Evolutionary conservation across 805 yeast genomes (phyloP).

Genomic region (Candida nitratophila): DNA sequence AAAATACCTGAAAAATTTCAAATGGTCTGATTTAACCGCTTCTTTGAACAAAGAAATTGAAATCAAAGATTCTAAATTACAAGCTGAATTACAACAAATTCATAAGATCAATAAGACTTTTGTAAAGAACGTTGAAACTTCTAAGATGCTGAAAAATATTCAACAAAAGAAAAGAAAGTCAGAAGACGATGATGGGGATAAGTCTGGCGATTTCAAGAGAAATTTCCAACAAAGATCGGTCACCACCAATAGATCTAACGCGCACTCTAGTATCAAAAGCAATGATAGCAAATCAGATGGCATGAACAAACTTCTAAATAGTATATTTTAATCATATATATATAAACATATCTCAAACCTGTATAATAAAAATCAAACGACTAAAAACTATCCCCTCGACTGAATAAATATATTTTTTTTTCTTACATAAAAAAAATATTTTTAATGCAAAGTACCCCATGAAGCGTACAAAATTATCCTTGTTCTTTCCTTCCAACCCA

Average conservation of each 20-base stretch:
- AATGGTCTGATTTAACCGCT: slow-evolving; percentile 91
- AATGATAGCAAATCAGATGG: slow-evolving; percentile 21
- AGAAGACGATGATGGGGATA: slow-evolving; percentile 17
- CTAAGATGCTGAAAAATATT: slow-evolving; percentile 72
- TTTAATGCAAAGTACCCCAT: no score
- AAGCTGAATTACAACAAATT: slow-evolving; percentile 85
- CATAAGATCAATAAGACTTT: slow-evolving; percentile 79
- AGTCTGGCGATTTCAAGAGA: slow-evolving; percentile 36
- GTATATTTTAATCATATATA: slow-evolving; percentile 33
- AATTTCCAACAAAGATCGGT: slow-evolving; percentile 67
- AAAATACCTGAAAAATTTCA: slow-evolving; percentile 84
- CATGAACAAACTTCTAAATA: slow-evolving; percentile 42
- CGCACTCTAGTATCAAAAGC: slow-evolving; percentile 38
- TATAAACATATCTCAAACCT: not conserved
- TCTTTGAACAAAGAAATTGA: slow-evolving; percentile 90
- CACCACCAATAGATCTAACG: slow-evolving; percentile 60
- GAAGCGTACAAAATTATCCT: no score
- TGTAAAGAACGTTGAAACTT: slow-evolving; percentile 75
- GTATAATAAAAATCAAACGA: not conserved
- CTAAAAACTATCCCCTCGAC: no score
- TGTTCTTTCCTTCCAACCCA: no score
- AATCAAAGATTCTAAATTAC: slow-evolving; percentile 77
- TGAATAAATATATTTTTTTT: no score
- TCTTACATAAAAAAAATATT: no score
- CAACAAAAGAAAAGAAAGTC: slow-evolving; percentile 36